Base-by-base conservation (phyloP, 331 rosid genomes). In the Prunus yedoensis region DNA sequence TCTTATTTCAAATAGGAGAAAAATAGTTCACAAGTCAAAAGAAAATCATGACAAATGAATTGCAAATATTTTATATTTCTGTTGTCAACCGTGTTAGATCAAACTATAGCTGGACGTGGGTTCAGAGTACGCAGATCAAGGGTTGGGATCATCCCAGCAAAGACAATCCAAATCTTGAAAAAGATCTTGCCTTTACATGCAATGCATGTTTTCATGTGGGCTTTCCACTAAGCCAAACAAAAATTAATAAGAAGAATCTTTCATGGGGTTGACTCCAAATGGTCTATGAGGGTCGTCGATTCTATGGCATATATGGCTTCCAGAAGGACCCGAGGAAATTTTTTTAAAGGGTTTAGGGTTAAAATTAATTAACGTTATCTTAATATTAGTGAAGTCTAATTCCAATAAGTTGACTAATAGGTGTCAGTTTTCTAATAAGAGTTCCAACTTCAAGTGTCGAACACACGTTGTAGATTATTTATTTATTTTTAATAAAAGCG, bases 121-220 rank as follows among this genome's bases (percentile, higher is more conserved):
- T 60, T 38, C 2, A 6, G 63, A 10, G 21, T 17, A 3, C 5
- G 59, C 6, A 46, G 62, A 27, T 73, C 23, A 25, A 74, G 15
- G 68, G 67, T 59, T n/a, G 10, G 49, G 66, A 67, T 35, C 64
- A 41, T 17, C 75, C 23, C 56, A 66, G 46, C 54, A 51, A 7
- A 66, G 51, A 46, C 64, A 23, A 21, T 15, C 47, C 75, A 62
- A 81, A 81, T 81, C 85, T 66, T 58, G 18, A n/a, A n/a, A n/a
- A 57, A 49, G 59, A 77, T 77, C 15, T 52, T 60, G 78, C 73
- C 75, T 66, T 43, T 25, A 25, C 70, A 74, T 60, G 71, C 76
- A 67, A 13, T 73, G 72, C 52, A 77, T 82, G 68, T 52, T 67
- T 66, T 66, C 56, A 38, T 43, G 69, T 64, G 66, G 66, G 28